Conservation (phyloP, 2,329 filamentous ascomycete genomes). For the Botryosphaeria agaves region DNA sequence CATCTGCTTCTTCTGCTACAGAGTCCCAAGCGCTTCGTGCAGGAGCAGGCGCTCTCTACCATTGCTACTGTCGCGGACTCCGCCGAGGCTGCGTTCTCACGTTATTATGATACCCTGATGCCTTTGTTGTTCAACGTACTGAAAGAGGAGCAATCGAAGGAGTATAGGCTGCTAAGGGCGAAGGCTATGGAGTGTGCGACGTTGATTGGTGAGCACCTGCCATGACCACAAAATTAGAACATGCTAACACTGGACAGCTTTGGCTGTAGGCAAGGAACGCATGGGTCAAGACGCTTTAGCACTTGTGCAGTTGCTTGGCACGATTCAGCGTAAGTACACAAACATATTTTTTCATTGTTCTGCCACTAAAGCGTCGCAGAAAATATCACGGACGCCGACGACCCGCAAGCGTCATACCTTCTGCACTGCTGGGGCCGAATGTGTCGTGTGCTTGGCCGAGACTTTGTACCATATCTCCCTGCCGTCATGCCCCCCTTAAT, state of each 20-base stretch:
- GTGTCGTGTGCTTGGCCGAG: slow-evolving; percentile 80
- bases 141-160: slow-evolving; percentile 79
- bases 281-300: slow-evolving; percentile 77
- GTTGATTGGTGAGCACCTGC: slow-evolving; percentile 47
- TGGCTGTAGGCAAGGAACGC: slow-evolving; percentile 86
- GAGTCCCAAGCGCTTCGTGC: slow-evolving; percentile 87
- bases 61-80: slow-evolving; percentile 99
- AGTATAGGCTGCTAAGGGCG: slow-evolving; percentile 75
- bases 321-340: slow-evolving; percentile 53
- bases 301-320: slow-evolving; percentile 71
- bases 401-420: slow-evolving; percentile 90
- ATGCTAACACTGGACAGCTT: slow-evolving; percentile 28
- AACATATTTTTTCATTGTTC: not conserved
- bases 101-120: slow-evolving; percentile 95
- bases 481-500: slow-evolving; percentile 90
- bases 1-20: slow-evolving; percentile 77
- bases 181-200: slow-evolving; percentile 99
- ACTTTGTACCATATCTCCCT: slow-evolving; percentile 83
- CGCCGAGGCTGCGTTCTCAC: slow-evolving; percentile 81
- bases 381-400: slow-evolving; percentile 75
- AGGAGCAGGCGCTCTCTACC: slow-evolving; percentile 92
- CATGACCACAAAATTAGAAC: too few species aligned
- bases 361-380: slow-evolving; percentile 13
- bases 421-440: slow-evolving; percentile 99
- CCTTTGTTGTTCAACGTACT: slow-evolving; percentile 82